These are phyloP conservation scores for Aurantiochytrium sp. DNA, from an alignment of 108 stramenopile genomes.

Conservation along the genomic window DNA sequence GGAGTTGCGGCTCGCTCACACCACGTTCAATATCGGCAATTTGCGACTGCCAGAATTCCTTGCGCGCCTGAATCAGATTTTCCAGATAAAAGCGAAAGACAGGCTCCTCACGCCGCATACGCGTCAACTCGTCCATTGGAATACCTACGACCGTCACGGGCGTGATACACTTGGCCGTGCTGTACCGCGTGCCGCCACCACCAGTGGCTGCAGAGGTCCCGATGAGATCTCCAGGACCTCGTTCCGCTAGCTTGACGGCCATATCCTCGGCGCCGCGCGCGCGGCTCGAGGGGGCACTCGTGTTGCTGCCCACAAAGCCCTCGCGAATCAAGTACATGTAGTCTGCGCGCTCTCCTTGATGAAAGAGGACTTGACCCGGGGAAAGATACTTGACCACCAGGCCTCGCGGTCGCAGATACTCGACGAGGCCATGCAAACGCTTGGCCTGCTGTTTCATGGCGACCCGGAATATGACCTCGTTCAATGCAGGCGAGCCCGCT, in stretches of 20 bases:
- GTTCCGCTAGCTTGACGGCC: neutral
- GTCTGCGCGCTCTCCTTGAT: neutral
- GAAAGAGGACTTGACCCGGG: slow-evolving; percentile 9
- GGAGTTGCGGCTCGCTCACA: slow-evolving; percentile 13
- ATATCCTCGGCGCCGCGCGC: neutral
- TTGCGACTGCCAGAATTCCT: slow-evolving; percentile 15
- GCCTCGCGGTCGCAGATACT: neutral
- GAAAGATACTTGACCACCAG: slow-evolving; percentile 4
- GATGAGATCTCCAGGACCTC: neutral
- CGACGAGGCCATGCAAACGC: neutral
- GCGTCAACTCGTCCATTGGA: neutral
- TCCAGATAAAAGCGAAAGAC: slow-evolving; percentile 11
- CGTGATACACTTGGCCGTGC: slow-evolving; percentile 2
- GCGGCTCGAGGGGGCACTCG: neutral
- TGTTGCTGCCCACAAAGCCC: neutral
- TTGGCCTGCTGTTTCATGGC: slow-evolving; percentile 9
- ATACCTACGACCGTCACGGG: neutral
- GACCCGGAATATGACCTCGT: neutral
- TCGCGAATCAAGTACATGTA: neutral
- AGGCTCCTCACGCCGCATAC: neutral
- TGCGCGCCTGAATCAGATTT: slow-evolving; percentile 10
- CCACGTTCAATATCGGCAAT: slow-evolving; percentile 8
- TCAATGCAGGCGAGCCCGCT: neutral
- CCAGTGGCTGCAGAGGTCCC: neutral
- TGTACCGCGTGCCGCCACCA: neutral